Evolutionary conservation across 208 protist genomes (phyloP), one percentile per base, ranked within the genome.

Genomic region (Trypanosoma congolense): DNA sequence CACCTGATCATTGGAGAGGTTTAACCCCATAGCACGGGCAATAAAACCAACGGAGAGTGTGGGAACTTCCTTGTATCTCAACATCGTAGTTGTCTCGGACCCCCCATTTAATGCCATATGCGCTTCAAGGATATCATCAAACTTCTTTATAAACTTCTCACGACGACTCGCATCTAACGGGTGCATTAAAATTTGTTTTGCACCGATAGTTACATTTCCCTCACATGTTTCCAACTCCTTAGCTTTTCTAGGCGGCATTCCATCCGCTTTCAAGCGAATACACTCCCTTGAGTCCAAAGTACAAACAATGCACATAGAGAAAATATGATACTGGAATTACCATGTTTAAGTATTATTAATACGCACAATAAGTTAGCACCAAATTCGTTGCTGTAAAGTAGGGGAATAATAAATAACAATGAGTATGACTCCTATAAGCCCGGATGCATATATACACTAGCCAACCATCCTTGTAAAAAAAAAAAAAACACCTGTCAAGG

Each of bases 1-100:
- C 0, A 90, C 66, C 24, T 92, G 62, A 29, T 65, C 43, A 41
- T 86, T 74, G 1, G 74, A 78, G 35, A 90, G 46, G 40, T 94
- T 90, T 8, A 96, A 66, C 18, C 90, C 87, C 76, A 96, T 78
- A 9, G 85, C 82, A 28, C 90, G 79, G 3, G 86, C 77, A 41
- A 96, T 52, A 55, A 77, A 92, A 12, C 82, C 87, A 43, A 95
- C 75, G 19, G 79, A 65, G 25, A 92, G 35, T 1, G 70, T 87
- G 18, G 87, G 80, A 49, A 94, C 41, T 28, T 65, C 57, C 25
- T 55, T 26, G n/a, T 21, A 25, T 28, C 4, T 6, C 18, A 45
- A 8, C 8, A 46, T 12, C 19, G 3, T n/a, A 35, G 14, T 44
- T 10, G 22, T 10, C 2, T 40, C 22, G 51, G 24, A 3, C 19